Evolutionary conservation across 148 eudicot species (phyloP), one percentile per base, ranked within the genome.

Genomic region (Fagopyrum homotropicum): DNA sequence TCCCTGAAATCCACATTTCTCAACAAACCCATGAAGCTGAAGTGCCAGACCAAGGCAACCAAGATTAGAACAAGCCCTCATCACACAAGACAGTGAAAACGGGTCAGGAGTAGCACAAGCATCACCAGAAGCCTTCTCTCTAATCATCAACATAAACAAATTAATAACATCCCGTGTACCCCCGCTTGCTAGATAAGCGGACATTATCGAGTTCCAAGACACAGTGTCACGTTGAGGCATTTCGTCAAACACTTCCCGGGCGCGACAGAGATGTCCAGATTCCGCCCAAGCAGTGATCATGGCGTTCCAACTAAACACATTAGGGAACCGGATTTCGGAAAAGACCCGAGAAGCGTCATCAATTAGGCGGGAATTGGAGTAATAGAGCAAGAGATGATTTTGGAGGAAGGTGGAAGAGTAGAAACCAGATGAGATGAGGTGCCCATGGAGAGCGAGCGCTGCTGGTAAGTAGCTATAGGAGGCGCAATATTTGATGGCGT

Each of bases 171-270:
- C 71, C 19, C 15, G 50, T 7, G 79, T 73, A 45, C 47, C 17
- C 60, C 87, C 85, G 63, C 73, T 78, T 29, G 35, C 73, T 16
- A 78, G 78, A 80, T 82, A 80, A 60, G 70, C 81, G 5, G 83
- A 82, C 85, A 85, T 82, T 70, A 84, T 76, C 46, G 81, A 80
- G 51, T 80, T 82, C 83, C 83, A 85, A 11, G 85, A 80, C 49
- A 82, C 85, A 6, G 56, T 26, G 17, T 85, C 88, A 72, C 83
- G 76, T 1, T 80, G 51, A 64, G 83, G 85, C 85, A 85, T 82
- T 80, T 80, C 50, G 17, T 72, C 79, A 50, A 85, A 85, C 79
- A 85, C n/a, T 26, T 82, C 48, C 26, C 57, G 77, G 57, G 88
- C 85, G 44, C 81, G 69, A 40, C 16, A 0, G 6, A 80, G 49